Conservation (phyloP, 257 asterid species). For the Rehmannia glutinosa region DNA sequence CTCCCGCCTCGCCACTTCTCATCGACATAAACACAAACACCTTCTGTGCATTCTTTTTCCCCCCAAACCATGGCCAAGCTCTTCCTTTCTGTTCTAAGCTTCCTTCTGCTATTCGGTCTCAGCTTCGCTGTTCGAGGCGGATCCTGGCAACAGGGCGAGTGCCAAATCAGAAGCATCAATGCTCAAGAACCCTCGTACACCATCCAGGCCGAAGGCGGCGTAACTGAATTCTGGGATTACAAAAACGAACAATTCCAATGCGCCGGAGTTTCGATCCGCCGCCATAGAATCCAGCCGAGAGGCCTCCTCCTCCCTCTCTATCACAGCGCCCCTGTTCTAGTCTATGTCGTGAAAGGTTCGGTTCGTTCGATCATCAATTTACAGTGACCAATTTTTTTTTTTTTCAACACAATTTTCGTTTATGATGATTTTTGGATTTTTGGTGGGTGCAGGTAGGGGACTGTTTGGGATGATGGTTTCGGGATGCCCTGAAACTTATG, state of each 20-base stretch:
- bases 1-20: constrained; percentile 30
- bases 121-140: constrained; percentile 1
- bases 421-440: background rate
- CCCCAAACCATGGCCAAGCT: constrained; percentile 15
- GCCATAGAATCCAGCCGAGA: constrained; percentile 31
- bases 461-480: constrained; percentile 26
- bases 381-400: no score
- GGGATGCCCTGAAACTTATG: constrained; percentile 60
- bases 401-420: no score
- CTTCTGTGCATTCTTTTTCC: background rate
- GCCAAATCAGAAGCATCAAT: constrained; percentile 37
- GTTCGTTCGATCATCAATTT: background rate
- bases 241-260: constrained; percentile 40
- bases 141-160: constrained; percentile 26
- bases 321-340: constrained; percentile 42
- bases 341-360: constrained; percentile 38
- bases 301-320: constrained; percentile 48
- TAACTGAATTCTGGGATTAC: constrained; percentile 46
- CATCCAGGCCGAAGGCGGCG: constrained; percentile 50
- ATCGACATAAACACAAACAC: background rate
- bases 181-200: constrained; percentile 34
- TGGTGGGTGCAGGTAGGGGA: constrained; percentile 36
- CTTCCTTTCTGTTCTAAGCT: constrained; percentile 16
- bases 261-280: constrained; percentile 48
- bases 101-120: constrained; percentile 18